A percentile compares a stretch with the other conserved stretches of the same genome.
Conservation (phyloP, 139 green algal genomes). For the Coelastrella sp. region DNA sequence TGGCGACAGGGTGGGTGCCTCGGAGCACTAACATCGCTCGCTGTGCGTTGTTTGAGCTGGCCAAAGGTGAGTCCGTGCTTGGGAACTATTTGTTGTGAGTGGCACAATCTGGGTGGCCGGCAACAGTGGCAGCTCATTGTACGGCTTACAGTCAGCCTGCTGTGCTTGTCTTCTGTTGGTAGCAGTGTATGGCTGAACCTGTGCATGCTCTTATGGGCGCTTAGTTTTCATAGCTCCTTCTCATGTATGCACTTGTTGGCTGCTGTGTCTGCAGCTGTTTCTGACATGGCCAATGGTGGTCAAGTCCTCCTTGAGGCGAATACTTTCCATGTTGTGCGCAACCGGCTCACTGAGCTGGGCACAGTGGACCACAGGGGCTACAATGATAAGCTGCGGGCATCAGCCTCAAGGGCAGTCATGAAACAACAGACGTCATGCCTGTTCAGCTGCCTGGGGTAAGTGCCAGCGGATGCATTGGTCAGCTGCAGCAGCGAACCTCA, state of each 20-base stretch:
- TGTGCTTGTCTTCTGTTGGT: too few species aligned
- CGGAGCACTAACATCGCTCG: constrained; percentile 1
- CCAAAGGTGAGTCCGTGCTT: constrained; percentile 19
- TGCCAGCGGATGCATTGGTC: neutral
- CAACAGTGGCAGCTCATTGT: too few species aligned
- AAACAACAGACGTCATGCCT: constrained; percentile 25
- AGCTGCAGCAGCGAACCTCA: neutral
- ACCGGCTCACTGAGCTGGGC: constrained; percentile 41
- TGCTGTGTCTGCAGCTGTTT: constrained; percentile 24
- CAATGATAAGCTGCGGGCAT: constrained; percentile 39
- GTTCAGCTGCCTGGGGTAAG: constrained; percentile 5
- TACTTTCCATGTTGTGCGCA: constrained; percentile 10
- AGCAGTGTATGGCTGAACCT: too few species aligned
- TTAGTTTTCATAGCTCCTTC: too few species aligned
- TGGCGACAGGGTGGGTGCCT: constrained; percentile 25
- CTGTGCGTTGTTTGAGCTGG: constrained; percentile 36
- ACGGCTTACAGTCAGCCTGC: too few species aligned
- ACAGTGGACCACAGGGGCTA: constrained; percentile 38
- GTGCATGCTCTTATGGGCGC: too few species aligned
- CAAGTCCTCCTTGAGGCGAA: constrained; percentile 39
- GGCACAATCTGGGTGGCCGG: too few species aligned
- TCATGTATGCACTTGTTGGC: too few species aligned
- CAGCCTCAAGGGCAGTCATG: constrained; percentile 4
- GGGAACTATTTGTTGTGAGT: neutral
- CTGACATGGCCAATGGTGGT: constrained; percentile 42